Conservation (phyloP, 805 yeast species). For the Dipodascus albidus region DNA sequence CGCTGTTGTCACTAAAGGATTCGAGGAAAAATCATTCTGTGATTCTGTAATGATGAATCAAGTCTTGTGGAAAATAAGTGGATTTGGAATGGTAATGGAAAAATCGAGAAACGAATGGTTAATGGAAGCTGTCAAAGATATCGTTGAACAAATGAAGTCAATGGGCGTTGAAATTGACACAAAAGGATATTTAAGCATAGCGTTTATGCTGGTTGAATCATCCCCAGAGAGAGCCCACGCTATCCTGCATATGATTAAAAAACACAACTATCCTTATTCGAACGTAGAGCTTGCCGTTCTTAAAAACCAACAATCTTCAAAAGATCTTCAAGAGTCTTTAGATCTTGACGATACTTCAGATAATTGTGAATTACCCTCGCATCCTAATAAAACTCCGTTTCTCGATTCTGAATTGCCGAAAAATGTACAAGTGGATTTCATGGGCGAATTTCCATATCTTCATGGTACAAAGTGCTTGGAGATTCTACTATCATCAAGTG, state of each 20-base stretch:
- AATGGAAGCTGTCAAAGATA: slow-evolving; percentile 16
- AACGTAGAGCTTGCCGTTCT: slow-evolving; percentile 11
- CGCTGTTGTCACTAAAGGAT: neutral
- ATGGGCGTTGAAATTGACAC: slow-evolving; percentile 13
- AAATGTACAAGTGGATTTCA: neutral
- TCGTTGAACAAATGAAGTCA: slow-evolving; percentile 14
- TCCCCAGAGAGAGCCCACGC: slow-evolving; percentile 8
- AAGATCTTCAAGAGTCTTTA: neutral
- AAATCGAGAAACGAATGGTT: slow-evolving; percentile 11
- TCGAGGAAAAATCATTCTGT: slow-evolving; percentile 4
- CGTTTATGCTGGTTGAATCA: slow-evolving; percentile 11
- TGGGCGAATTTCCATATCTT: slow-evolving; percentile 13
- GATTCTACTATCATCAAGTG: slow-evolving; percentile 7
- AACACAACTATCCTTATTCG: slow-evolving; percentile 13
- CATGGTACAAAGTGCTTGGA: slow-evolving; percentile 12
- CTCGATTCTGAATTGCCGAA: neutral
- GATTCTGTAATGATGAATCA: slow-evolving; percentile 15
- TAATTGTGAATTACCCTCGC: neutral
- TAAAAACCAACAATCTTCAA: neutral
- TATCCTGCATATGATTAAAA: slow-evolving; percentile 9
- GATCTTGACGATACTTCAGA: neutral
- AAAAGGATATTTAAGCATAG: slow-evolving; percentile 22
- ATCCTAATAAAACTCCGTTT: neutral
- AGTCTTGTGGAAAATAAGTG: slow-evolving; percentile 20
- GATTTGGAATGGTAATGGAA: slow-evolving; percentile 19